Conservation (phyloP, 768 basidiomycete genomes). For the Macrolepiota dolichaula region DNA sequence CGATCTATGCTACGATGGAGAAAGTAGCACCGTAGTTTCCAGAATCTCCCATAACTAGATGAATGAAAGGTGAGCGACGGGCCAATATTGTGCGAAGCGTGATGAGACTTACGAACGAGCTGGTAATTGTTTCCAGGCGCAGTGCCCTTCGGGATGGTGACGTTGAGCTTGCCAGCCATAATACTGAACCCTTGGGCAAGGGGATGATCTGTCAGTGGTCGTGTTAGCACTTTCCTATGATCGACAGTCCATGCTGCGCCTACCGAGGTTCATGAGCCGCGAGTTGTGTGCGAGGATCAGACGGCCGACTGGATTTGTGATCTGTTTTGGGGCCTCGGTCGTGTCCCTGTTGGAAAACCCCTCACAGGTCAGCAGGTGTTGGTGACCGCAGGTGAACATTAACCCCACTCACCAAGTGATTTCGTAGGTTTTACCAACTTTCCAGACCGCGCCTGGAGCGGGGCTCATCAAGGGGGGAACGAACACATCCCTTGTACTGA, state of each 20-base stretch:
- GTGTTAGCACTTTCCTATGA: not conserved
- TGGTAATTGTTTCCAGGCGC: slow-evolving; percentile 35
- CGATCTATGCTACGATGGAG: slow-evolving; percentile 35
- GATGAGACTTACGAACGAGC: slow-evolving; percentile 38
- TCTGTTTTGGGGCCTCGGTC: slow-evolving; percentile 33
- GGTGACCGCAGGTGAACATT: not conserved
- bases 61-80: slow-evolving; percentile 8
- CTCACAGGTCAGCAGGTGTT: not conserved
- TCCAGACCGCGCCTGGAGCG: slow-evolving; percentile 23
- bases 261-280: slow-evolving; percentile 28
- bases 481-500: slow-evolving; percentile 27
- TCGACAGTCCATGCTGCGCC: slow-evolving; percentile 3
- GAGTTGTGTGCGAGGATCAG: slow-evolving; percentile 34
- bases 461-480: slow-evolving; percentile 27
- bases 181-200: slow-evolving; percentile 38
- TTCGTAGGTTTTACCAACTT: slow-evolving; percentile 25
- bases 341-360: slow-evolving; percentile 27
- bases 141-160: slow-evolving; percentile 36
- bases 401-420: slow-evolving; percentile 26
- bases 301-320: slow-evolving; percentile 39
- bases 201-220: slow-evolving; percentile 25
- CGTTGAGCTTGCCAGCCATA: slow-evolving; percentile 26
- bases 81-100: not conserved
- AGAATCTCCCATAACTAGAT: slow-evolving; percentile 51
- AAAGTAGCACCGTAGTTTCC: slow-evolving; percentile 46